Base-by-base conservation (phyloP, 1,284 basidiomycete genomes). In the Acaromyces ingoldii region DNA sequence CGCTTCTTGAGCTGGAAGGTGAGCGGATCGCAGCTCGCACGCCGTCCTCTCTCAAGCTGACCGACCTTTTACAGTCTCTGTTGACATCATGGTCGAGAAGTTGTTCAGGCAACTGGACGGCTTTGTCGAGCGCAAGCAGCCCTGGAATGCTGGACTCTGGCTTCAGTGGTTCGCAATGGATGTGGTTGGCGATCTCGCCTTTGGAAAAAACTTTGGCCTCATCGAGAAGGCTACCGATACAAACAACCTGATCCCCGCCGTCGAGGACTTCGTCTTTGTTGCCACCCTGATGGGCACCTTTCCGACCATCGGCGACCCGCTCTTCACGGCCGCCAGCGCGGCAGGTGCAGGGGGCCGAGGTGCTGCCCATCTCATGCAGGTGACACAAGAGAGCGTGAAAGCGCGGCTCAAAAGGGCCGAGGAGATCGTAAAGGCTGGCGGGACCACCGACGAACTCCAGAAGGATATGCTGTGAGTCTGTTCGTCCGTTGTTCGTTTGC, bases 111-210 rank as follows among this genome's bases (percentile, higher is more conserved):
- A 40, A 40, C 9, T 40, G 7, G 38, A 40, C 17, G 17, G 9
- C 9, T 7, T 40, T 40, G 17, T 19, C 28, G 7, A 7, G 17
- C 7, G 7, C 9, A 7, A 17, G 9, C 7, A 7, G 38, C 38
- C 38, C 13, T 40, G 38, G 38, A 25, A 40, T 40, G 38, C 38
- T 7, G 38, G 38, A 13, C 7, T 40, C 13, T 40, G 38, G 38
- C 17, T 40, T 13, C 38, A 40, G 28, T 40, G 38, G 38, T 40
- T 40, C 28, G 38, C 38, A 19, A 40, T 40, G 38, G 38, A 40
- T 19, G 17, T 17, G 13, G 38, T 40, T 40, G 38, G 38, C 17
- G 9, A 7, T 13, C 17, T 40, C 7, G 38, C 38, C 7, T 40
- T 40, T 40, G 38, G 38, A 7, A 40, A 40, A 19, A 17, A 19